Base-by-base conservation (phyloP, 1,139 yeast species). In the Meyerozyma smithsonii region DNA sequence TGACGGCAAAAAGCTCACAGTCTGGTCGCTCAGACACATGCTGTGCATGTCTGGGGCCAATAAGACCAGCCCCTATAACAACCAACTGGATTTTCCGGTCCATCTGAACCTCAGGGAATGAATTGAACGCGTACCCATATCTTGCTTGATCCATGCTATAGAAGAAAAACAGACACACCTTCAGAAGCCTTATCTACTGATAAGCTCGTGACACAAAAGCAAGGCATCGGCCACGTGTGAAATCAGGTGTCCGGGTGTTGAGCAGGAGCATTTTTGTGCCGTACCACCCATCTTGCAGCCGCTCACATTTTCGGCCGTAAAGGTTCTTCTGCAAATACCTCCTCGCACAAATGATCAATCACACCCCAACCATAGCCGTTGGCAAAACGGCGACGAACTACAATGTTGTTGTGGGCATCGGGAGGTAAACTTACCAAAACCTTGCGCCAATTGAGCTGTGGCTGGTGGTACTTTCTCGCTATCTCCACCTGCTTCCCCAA, bases 301-400 rank as follows among this genome's bases (percentile, higher is more conserved):
- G 20, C 28, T 20, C 28, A 41, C 36, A 41, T 41, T 26, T 37
- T 39, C 17, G 44, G 36, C 26, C 32, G 36, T 8, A 35, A 14
- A 15, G 28, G 26, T 11, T 18, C 36, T 8, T 36, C 33, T 14
- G 32, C 35, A 19, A 56, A 55, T 8, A 55, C 42, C 28, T 47
- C 48, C 30, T 44, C 48, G 21, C 51, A 48, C 42, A 58, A 44
- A 38, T 58, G 62, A 35, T 55, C 61, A 4, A 58, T 45, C n/a
- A 57, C 59, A 2, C 59, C 60, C 62, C 62, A 58, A n/a, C 62
- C 62, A 40, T 51, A 58, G 5, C 61, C 62, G 35, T 58, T 58
- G 33, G 59, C 49, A 39, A 58, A 57, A n/a, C 61, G 41, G 15
- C 62, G 51, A 5, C 62, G 41, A n/a, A 56, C 61, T 3, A 57